phyloP scores from a whole-genome alignment of 345 rosid genomes.

The Dipteronia sinensis region DNA sequence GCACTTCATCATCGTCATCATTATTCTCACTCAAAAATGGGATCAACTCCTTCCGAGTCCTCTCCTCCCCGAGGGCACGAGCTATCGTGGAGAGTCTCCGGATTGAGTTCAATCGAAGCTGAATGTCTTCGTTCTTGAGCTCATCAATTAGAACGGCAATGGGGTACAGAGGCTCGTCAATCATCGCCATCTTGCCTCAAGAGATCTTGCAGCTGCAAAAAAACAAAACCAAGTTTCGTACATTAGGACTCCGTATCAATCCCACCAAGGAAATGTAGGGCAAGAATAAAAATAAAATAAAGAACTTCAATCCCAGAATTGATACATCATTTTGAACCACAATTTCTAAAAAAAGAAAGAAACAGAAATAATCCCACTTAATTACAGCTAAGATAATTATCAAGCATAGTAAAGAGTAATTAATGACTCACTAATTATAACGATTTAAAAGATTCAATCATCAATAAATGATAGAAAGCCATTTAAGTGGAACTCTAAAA shows the following conservation, averaged over 20 bases:
- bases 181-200: slow-evolving; percentile 50
- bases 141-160: slow-evolving; percentile 79
- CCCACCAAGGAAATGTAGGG: not conserved
- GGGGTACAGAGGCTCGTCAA: slow-evolving; percentile 78
- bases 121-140: slow-evolving; percentile 79
- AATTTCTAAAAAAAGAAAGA: slow-evolving; percentile 1
- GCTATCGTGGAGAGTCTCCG: slow-evolving; percentile 71
- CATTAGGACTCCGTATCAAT: not conserved
- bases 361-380: not conserved
- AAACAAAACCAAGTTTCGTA: not conserved
- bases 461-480: slow-evolving; percentile 1
- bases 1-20: slow-evolving; percentile 82
- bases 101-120: slow-evolving; percentile 71
- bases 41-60: slow-evolving; percentile 73
- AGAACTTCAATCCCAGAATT: not conserved
- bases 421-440: not conserved
- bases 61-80: slow-evolving; percentile 78
- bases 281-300: not conserved
- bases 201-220: slow-evolving; percentile 20
- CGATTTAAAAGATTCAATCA: not conserved
- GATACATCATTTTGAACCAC: not conserved
- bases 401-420: not conserved
- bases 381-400: not conserved
- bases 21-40: slow-evolving; percentile 78
- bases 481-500: not conserved